Base-by-base conservation (phyloP, 2,329 filamentous ascomycete species). In the Epichloe aotearoae region DNA sequence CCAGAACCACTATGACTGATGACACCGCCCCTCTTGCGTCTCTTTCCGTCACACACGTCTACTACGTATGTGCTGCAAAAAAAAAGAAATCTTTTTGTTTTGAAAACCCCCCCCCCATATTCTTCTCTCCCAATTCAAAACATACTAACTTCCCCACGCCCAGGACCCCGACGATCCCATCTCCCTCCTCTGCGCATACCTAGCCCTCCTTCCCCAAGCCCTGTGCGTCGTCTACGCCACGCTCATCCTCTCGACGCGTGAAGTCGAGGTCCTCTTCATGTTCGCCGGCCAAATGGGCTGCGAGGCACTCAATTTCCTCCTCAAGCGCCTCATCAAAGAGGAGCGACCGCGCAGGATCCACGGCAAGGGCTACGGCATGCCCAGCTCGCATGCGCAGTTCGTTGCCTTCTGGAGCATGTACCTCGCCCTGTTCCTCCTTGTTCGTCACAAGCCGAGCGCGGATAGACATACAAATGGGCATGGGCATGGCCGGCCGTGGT, bases 331-430 rank as follows among this genome's bases (percentile, higher is more conserved):
- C 55, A 91, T 98, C 66, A 93, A 91, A 64, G 88, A 97, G 67
- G 88, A 95, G 66, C 79, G 93, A 47, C 93, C 93, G 30, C 79
- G 75, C 55, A 84, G 84, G 80, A 84, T 73, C 75, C 82, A 90
- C 62, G 90, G 88, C 51, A 95, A 95, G 67, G 93, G 93, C 56
- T 98, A 98, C 64, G 94, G 93, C 59, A 98, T 98, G 94, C 93
- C 93, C 49, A 77, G 73, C 43, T 96, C 90, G 38, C 93, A 98
- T 69, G 86, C 93, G 8, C 93, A 98, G 71, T 98, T 96, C 65
- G 86, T 91, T 54, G 79, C 85, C 51, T 98, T 88, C 73, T 97
- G 95, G 77, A 84, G 88, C 52, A 71, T 95, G 52, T 93, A 86
- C 55, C 71, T 97, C 53, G 75, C 80, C 23, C 73, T 98, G 19